Conservation (phyloP, 495 filamentous ascomycete genomes). For the Aspergillus funiculosus region DNA sequence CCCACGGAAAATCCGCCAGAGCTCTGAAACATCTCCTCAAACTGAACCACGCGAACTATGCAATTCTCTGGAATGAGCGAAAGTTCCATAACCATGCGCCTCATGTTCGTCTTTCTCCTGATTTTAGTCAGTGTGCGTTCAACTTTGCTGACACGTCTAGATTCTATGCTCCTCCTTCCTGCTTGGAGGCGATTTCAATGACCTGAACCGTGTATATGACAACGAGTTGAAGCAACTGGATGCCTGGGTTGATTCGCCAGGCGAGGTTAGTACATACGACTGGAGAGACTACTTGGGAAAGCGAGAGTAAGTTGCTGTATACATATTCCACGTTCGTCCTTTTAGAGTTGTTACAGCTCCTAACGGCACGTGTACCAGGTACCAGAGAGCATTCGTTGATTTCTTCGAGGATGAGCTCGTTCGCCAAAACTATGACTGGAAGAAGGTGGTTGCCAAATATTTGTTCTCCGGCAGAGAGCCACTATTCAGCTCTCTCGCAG, state of each 20-base stretch:
- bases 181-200: conserved; percentile 64
- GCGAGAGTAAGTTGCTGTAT: conserved; percentile 41
- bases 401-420: conserved; percentile 88
- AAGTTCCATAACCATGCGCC: conserved; percentile 83
- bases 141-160: too few species aligned
- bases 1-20: conserved; percentile 68
- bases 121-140: too few species aligned
- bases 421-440: conserved; percentile 76
- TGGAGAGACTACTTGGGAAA: conserved; percentile 82
- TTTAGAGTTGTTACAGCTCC: background rate
- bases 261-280: conserved; percentile 72
- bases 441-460: conserved; percentile 65
- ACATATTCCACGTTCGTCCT: too few species aligned
- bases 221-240: conserved; percentile 63
- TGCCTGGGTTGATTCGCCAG: conserved; percentile 78
- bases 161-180: conserved; percentile 78
- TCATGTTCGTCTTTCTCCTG: conserved; percentile 48
- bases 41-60: conserved; percentile 85
- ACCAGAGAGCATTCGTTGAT: conserved; percentile 85
- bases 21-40: conserved; percentile 84
- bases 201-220: conserved; percentile 76
- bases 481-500: conserved; percentile 68
- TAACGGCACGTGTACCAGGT: conserved; percentile 38
- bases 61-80: conserved; percentile 71
- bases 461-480: conserved; percentile 70